Conservation (phyloP, 352 stramenopile species). For the Pythium rishiriense region DNA sequence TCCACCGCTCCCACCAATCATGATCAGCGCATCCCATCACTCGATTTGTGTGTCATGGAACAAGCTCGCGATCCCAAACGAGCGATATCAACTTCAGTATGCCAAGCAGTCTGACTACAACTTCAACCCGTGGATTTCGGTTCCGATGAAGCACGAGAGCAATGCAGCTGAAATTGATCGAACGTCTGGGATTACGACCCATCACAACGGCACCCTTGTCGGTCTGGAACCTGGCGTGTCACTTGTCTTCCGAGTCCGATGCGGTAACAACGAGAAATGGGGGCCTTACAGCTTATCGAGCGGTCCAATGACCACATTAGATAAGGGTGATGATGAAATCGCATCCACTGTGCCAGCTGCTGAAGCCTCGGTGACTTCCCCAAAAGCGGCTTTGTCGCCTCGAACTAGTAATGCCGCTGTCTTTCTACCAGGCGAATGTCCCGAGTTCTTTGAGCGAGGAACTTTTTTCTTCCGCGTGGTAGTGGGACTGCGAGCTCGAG, state of each 20-base stretch:
- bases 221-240: conserved; percentile 37
- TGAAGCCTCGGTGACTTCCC: conserved; percentile 5
- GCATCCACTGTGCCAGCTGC: background rate
- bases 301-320: conserved; percentile 33
- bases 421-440: conserved; percentile 43
- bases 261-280: conserved; percentile 37
- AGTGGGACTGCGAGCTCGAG: conserved; percentile 33
- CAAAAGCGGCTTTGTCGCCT: background rate
- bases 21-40: conserved; percentile 51
- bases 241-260: conserved; percentile 41
- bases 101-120: conserved; percentile 41
- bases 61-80: conserved; percentile 25
- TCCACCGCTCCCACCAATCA: conserved; percentile 54
- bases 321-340: conserved; percentile 26
- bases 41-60: conserved; percentile 43
- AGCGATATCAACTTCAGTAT: conserved; percentile 44
- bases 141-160: conserved; percentile 38
- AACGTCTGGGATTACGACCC: conserved; percentile 23
- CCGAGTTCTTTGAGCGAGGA: conserved; percentile 40
- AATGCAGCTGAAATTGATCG: conserved; percentile 18
- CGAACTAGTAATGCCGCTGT: conserved; percentile 22
- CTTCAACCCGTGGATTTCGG: conserved; percentile 40
- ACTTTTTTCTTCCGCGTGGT: conserved; percentile 42
- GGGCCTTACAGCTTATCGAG: conserved; percentile 43
- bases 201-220: conserved; percentile 38